Evolutionary conservation across 2,329 filamentous ascomycete genomes (phyloP), one percentile per base, ranked within the genome.

Genomic region (Ophiostoma perfectum): DNA sequence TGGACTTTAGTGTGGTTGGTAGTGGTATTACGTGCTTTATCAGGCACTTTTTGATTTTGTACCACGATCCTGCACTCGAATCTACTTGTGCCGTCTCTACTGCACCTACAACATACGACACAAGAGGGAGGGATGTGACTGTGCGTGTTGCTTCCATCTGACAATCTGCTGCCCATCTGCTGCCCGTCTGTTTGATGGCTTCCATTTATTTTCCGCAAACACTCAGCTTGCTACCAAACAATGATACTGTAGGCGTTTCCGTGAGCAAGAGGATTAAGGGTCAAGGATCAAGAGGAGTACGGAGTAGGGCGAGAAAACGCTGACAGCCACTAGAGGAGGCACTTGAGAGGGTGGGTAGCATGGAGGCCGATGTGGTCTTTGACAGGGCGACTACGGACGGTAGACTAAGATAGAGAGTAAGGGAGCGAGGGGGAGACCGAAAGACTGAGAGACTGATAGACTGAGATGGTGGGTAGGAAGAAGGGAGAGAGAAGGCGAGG

Each of bases 41-140:
- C 27, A 27, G 27, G 27, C 27, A 27, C 27, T 27, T 27, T 27
- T 27, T 27, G 27, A 27, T 27, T 27, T 27, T 55, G n/a, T 9
- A 12, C 49, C 49, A 27, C 49, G 9, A 36, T 36, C 49, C 49
- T 55, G 49, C 49, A 55, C 18, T 27, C 18, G 49, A 55, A 55
- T 55, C 18, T 55, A 55, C 49, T 55, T 18, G 49, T 36, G 27
- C 49, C 27, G 49, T 55, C 49, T 27, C 49, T 55, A 55, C 27
- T 55, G 49, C 49, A 27, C 49, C 49, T 55, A 55, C 49, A 55
- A 27, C 49, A 55, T 55, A 55, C 49, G 49, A 55, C 14, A 55
- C 49, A 27, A 55, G n/a, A 27, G 49, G 49, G 18, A 55, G 49
- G 49, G 18, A 55, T 55, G 49, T 55, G 49, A 55, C 49, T 55